Base-by-base conservation (phyloP, 495 filamentous ascomycete species). In the Friedmanniomyces endolithicus region DNA sequence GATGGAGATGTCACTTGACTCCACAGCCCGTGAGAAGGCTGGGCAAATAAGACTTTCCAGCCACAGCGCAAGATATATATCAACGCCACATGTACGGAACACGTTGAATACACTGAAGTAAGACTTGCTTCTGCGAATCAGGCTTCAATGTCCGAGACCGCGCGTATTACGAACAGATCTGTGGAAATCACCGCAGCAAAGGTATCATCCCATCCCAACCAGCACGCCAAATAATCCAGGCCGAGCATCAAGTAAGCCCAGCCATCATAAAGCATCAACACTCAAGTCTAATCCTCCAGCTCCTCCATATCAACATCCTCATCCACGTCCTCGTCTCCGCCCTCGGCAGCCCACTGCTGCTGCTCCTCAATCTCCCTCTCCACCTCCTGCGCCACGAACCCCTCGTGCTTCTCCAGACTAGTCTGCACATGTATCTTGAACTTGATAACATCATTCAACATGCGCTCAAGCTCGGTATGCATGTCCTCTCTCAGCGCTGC, bases 401-500 rank as follows among this genome's bases (percentile, higher is more conserved):
- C 82, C 68, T 96, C 90, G 67, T 94, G 95, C 63, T 89, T 86
- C 68, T 95, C 89, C 34, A 98, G 72, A 51, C 80, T 82, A 69
- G 87, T 87, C 68, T 97, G 92, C 44, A 98, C 77, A 65, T 96
- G 92, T 53, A 97, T 83, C 72, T 98, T 98, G 82, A 98, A 98
- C 61, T 88, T 88, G 73, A 96, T 94, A 65, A 97, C 83, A 64
- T 96, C 90, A 71, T 95, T 94, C 59, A 98, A 71, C 81, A 96
- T 90, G 58, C 83, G 85, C 72, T 95, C 94, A 55, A 95, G 86
- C 67, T 95, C 92, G 12, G 89, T 94, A 64, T 98, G 92, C 16
- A 98, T 73, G 65, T 95, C 89, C 69, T 98, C 92, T 31, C 92
- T 82, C 25, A 95, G 76, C 1, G 86, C 72, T 63, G 88, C 87